Conservation (phyloP, 331 rosid species). For the Malus hybrid region DNA sequence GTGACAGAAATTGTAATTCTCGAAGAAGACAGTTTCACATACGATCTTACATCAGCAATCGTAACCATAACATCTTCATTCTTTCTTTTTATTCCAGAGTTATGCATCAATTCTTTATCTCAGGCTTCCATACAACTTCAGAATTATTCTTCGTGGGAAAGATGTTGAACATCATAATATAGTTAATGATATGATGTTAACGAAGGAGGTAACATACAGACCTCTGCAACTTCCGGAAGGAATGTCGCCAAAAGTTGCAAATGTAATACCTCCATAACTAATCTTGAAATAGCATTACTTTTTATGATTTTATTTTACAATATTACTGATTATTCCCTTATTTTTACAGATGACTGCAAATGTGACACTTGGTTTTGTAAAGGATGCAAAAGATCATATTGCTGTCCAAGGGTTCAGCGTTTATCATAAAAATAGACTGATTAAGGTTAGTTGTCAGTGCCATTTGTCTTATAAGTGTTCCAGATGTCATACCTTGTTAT, state of each 20-base stretch:
- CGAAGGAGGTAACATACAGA: conserved; percentile 9
- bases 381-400: conserved; percentile 12
- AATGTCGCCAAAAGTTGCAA: conserved; percentile 1
- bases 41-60: background rate
- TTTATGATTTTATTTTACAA: too few relatives aligned
- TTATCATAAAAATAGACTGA: conserved; percentile 34
- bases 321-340: too few relatives aligned
- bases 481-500: too few relatives aligned
- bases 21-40: background rate
- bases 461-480: background rate
- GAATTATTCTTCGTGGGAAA: conserved; percentile 28
- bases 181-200: conserved; percentile 27
- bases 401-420: conserved; percentile 37
- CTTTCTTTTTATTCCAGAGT: too few relatives aligned
- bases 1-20: background rate
- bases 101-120: too few relatives aligned
- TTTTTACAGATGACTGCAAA: conserved; percentile 12
- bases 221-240: conserved; percentile 13
- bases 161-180: conserved; percentile 25
- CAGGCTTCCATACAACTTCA: background rate
- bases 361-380: conserved; percentile 36
- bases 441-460: conserved; percentile 17
- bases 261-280: conserved; percentile 5
- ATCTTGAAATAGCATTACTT: background rate
- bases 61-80: too few relatives aligned